Percentiles rank a stretch among this genome's conserved stretches.
Conservation (phyloP, 225 moss, liverwort and hornwort species). For the Polytrichum commune region DNA sequence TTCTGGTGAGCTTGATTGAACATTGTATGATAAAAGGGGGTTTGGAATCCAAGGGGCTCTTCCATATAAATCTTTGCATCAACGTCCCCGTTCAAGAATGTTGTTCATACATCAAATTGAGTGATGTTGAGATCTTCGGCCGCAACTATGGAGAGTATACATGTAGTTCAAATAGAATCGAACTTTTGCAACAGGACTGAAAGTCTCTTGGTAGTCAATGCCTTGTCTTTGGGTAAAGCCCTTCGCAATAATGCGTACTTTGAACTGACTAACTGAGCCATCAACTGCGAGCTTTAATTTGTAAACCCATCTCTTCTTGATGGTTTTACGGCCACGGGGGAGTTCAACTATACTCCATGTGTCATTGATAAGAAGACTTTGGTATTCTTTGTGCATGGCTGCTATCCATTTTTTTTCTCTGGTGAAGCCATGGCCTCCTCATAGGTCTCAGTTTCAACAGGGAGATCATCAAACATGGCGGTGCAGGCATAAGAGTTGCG, state of each 20-base stretch:
- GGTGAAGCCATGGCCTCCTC: not conserved
- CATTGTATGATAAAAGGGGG: too few relatives aligned
- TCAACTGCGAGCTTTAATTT: not conserved
- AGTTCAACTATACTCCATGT: not conserved
- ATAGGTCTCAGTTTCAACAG: not conserved
- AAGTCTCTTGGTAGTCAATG: not conserved
- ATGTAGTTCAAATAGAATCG: not conserved
- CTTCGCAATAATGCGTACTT: too few relatives aligned
- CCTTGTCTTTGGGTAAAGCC: not conserved
- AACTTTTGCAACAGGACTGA: not conserved
- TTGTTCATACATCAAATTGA: not conserved
- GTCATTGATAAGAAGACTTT: not conserved
- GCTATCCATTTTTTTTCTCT: not conserved
- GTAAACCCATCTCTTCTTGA: not conserved
- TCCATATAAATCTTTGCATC: not conserved
- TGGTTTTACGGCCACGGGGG: not conserved
- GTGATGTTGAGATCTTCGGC: not conserved
- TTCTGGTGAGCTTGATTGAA: too few relatives aligned
- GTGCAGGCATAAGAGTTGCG: not conserved
- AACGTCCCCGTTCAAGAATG: not conserved
- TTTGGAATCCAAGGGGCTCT: not conserved
- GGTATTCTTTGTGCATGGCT: not conserved
- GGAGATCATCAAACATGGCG: not conserved
- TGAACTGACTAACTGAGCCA: not conserved
- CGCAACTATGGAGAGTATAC: too few relatives aligned